Base-by-base conservation (phyloP, 257 asterid species). In the Primulina tabacum region DNA sequence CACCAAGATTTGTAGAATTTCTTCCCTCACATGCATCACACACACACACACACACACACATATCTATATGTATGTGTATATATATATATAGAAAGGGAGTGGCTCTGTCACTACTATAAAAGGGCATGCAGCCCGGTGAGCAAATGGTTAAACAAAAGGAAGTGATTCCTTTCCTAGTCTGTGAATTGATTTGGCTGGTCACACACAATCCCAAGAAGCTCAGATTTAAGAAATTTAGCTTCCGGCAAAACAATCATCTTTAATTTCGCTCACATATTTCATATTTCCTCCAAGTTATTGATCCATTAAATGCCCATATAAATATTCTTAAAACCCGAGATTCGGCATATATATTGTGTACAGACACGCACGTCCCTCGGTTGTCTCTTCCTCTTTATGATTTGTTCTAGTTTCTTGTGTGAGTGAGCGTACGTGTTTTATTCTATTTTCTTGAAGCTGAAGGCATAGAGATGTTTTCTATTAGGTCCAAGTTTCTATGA, bases 401-500 rank as follows among this genome's bases (percentile, higher is more conserved):
- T 67, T 24, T 11, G 40, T 47, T 35, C 63, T 8, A 7, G 12
- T 64, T 72, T 66, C 18, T 55, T 71, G 55, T 29, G 21, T 34
- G 68, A 61, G 73, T 62, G 57, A 59, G 17, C 56, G 69, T 60
- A 21, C 26, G 26, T 33, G 34, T 11, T 60, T 56, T 17, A 18
- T 73, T 66, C 57, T 59, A 74, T 71, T 67, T 38, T 16, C 7
- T 32, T 43, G 43, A 67, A 64, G 69, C 24, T 11, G 18, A 1
- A 35, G 30, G 60, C 12, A 12, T 21, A 10, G 16, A 1, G 66
- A 85, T 85, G 95, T 82, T 83, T 60, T 75, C 85, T 2, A 32
- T 80, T 43, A 43, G n/a, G n/a, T 65, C 88, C 30, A 56, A 83
- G 81, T 71, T 77, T 86, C 17, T 84, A 87, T 60, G 89, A 81